phyloP scores from a whole-genome alignment of 176 grass and related monocot genomes.

The Zizania latifolia region DNA sequence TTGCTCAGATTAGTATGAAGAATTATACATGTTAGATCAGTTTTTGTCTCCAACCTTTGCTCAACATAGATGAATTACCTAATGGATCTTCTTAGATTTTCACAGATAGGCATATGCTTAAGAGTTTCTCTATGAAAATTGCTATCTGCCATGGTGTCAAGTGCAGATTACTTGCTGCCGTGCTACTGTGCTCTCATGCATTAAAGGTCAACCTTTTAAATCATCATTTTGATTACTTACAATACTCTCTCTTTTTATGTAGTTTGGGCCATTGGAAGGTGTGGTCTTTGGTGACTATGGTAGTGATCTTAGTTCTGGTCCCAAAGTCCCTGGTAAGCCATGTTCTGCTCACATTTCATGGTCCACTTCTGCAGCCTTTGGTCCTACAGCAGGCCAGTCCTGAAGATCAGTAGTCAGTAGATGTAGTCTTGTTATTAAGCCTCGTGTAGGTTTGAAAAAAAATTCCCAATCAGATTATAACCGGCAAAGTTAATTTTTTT shows the following conservation, averaged over 20 bases:
- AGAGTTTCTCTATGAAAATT: neutral
- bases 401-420: neutral
- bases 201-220: conserved; percentile 6
- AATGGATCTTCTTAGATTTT: neutral
- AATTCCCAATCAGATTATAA: neutral
- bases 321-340: conserved; percentile 75
- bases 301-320: conserved; percentile 82
- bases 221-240: conserved; percentile 8
- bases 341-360: conserved; percentile 1
- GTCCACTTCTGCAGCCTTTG: neutral
- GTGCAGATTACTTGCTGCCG: neutral
- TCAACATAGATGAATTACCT: neutral
- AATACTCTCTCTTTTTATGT: conserved; percentile 4
- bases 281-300: conserved; percentile 91
- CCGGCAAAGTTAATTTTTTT: neutral
- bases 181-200: conserved; percentile 7
- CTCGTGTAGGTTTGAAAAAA: neutral
- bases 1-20: neutral
- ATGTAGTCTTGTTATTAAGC: neutral
- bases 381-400: neutral
- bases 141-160: neutral
- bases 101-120: neutral
- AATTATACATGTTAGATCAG: neutral
- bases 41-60: neutral
- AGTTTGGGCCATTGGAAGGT: conserved; percentile 86